Conservation (phyloP, 225 moss, liverwort and hornwort genomes). For the Bryum argenteum region DNA sequence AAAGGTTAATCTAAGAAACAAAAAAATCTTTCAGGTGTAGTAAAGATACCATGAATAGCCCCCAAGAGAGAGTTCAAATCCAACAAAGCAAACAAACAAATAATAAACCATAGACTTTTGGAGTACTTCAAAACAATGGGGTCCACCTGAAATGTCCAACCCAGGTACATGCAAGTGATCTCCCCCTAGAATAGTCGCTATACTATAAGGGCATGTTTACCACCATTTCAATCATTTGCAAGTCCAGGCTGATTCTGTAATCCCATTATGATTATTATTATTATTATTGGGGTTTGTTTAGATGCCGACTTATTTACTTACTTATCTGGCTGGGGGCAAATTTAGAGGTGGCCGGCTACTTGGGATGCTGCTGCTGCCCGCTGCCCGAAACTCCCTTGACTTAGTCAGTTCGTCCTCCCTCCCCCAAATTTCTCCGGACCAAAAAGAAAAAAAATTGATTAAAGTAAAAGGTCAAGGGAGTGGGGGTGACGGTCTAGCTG, state of each 20-base stretch:
- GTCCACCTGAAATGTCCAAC: too few species aligned
- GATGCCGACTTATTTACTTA: constrained; percentile 6
- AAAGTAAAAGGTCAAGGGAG: neutral
- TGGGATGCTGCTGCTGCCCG: constrained; percentile 12
- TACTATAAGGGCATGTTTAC: neutral
- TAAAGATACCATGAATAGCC: too few species aligned
- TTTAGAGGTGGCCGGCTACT: constrained; percentile 12
- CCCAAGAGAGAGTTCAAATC: too few species aligned
- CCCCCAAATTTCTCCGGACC: neutral
- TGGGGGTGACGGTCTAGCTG: constrained; percentile 8
- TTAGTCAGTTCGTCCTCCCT: neutral
- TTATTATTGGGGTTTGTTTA: too few species aligned
- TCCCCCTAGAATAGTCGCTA: too few species aligned
- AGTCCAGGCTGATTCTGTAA: neutral
- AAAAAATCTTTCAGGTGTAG: too few species aligned
- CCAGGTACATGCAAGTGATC: too few species aligned
- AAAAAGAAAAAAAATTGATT: neutral
- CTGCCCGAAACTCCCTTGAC: constrained; percentile 7
- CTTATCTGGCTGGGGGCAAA: neutral
- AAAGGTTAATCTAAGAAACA: too few species aligned
- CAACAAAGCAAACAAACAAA: too few species aligned
- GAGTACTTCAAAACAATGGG: too few species aligned
- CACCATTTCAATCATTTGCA: constrained; percentile 13
- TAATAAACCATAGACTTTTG: too few species aligned
- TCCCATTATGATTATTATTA: neutral